These are phyloP conservation scores for Penicillium daleae DNA, from an alignment of 495 filamentous ascomycete genomes.

Conservation along the genomic window DNA sequence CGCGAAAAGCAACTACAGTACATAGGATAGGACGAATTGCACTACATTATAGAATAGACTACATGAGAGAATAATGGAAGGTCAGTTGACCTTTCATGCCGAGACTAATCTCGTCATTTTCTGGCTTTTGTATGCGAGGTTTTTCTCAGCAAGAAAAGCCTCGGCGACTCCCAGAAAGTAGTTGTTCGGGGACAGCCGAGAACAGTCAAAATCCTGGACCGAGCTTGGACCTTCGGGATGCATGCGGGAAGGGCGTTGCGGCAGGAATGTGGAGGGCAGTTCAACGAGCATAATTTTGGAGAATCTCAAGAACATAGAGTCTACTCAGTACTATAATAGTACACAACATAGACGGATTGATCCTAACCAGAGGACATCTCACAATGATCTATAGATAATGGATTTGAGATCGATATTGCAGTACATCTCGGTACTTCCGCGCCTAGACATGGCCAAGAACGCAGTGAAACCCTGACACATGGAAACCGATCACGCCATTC, in stretches of 20 bases:
- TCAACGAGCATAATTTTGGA: not conserved
- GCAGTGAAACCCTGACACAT: constrained; percentile 47
- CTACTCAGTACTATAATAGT: not conserved
- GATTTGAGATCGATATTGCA: not conserved
- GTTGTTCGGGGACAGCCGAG: not conserved
- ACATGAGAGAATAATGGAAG: not conserved
- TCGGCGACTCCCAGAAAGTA: not conserved
- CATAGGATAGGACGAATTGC: not conserved
- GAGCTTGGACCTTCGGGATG: constrained; percentile 5
- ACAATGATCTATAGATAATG: not conserved
- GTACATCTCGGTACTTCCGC: not conserved
- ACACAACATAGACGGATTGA: not conserved
- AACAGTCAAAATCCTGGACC: not conserved
- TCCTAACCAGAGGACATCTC: not conserved
- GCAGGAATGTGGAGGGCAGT: not conserved
- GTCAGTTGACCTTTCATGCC: not conserved
- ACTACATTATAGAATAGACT: not conserved
- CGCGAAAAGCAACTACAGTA: not conserved
- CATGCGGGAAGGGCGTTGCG: not conserved
- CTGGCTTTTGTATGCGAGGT: not conserved
- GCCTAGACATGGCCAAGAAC: constrained; percentile 12
- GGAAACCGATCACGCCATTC: constrained; percentile 51
- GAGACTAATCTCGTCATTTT: not conserved
- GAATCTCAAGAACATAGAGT: not conserved
- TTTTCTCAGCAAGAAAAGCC: not conserved